Evolutionary conservation across 495 filamentous ascomycete genomes (phyloP).

Genomic region (Thermochaetoides thermophila): DNA sequence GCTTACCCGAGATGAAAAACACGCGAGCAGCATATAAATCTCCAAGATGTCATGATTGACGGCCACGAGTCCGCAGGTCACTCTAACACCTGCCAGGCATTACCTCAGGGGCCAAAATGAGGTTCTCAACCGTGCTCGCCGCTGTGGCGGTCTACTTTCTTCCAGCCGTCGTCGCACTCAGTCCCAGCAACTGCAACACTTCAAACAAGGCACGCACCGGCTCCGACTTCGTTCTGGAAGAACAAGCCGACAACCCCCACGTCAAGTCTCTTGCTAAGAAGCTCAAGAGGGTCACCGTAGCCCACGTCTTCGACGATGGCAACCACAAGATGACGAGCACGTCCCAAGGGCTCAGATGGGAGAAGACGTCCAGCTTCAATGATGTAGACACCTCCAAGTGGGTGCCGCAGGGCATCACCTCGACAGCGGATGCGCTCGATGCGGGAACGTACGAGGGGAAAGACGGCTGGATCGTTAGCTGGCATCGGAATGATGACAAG

Average conservation of each 20-base stretch:
- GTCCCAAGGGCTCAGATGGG: conserved; percentile 11
- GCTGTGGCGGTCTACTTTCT: too few relatives aligned
- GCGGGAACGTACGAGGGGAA: conserved; percentile 19
- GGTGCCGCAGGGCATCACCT: conserved; percentile 27
- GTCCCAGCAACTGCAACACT: conserved; percentile 6
- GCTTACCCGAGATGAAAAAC: too few relatives aligned
- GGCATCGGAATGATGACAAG: conserved; percentile 21
- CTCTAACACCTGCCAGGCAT: too few relatives aligned
- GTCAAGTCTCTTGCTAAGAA: conserved; percentile 10
- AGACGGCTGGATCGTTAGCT: conserved; percentile 24
- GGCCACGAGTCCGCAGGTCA: too few relatives aligned
- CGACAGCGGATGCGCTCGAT: conserved; percentile 22
- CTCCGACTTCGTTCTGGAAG: conserved; percentile 6
- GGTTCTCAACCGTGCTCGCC: too few relatives aligned
- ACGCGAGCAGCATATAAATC: too few relatives aligned
- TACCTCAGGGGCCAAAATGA: too few relatives aligned
- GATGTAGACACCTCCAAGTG: conserved; percentile 23
- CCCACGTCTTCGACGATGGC: conserved; percentile 19
- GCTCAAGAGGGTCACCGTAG: conserved; percentile 17
- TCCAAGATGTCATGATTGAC: too few relatives aligned
- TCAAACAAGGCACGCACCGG: conserved; percentile 1
- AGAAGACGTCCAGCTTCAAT: conserved; percentile 17
- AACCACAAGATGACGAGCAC: conserved; percentile 22
- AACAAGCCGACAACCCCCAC: conserved; percentile 11
- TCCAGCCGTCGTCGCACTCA: too few relatives aligned